Base-by-base conservation (phyloP, 805 yeast species). In the Candida orba region DNA sequence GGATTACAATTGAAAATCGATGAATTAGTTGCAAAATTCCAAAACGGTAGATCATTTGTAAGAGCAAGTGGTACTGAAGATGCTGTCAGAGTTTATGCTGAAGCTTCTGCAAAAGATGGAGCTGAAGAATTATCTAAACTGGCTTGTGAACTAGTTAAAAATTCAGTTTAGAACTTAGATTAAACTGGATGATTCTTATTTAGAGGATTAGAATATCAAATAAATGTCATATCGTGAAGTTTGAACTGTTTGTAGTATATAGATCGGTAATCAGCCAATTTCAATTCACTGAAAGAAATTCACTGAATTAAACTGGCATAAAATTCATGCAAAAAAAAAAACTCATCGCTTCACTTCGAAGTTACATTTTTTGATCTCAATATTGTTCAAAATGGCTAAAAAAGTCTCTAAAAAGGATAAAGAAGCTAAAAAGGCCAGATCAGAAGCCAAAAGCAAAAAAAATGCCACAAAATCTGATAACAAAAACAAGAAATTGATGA, bases 31-130 rank as follows among this genome's bases (percentile, higher is more conserved):
- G 57, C 65, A 9, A 65, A 75, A 52, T 79, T 70, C 50, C 52
- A 66, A 0, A 57, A 64, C 15, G 97, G 91, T 2, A 76, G 99
- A 57, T 81, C 95, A 2, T 93, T 93, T 64, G 98, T 91, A 3
- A 78, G 99, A 53, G 98, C 99, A 9, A 84, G 95, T 47, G 99
- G 99, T 13, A 93, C 99, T 1, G 99, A 93, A 62, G 95, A 93
- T 62, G 98, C 96, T 0, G 97, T 93, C 2, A 77, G 99, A 54
- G 87, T 93, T 7, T 93, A 93, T 53, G 93, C 96, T 1, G 99
- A 93, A 63, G 95, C 96, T 0, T 70, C 67, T 3, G 73, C 78
- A 1, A 55, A 54, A 34, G 65, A 61, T 10, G 73, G 72, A 22
- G 79, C 81, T 24, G 72, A 68, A 18, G 62, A 63, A 32, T 64